Conservation (phyloP, 768 basidiomycete genomes). For the Boletus tylopilopsis region DNA sequence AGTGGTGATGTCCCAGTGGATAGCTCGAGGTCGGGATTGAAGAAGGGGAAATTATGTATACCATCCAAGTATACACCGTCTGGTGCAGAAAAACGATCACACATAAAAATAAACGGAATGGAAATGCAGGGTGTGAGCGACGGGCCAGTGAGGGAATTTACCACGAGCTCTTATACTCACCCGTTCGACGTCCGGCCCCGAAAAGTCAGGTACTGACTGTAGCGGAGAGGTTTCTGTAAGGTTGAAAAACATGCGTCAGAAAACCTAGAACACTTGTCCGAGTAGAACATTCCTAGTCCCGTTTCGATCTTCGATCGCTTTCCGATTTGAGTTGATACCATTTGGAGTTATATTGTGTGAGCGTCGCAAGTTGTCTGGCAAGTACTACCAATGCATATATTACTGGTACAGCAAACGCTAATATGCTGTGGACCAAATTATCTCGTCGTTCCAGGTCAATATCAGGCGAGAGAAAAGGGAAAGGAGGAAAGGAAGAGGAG, state of each 20-base stretch:
- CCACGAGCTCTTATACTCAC: conserved; percentile 3
- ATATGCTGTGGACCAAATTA: background rate
- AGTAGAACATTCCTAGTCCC: no score
- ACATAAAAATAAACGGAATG: background rate
- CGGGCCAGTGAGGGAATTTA: background rate
- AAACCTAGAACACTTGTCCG: no score
- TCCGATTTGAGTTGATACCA: background rate
- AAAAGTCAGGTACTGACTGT: no score
- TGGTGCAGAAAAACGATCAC: background rate
- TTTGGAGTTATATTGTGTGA: no score
- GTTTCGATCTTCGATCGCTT: background rate
- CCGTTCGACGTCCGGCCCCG: no score
- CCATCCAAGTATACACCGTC: background rate
- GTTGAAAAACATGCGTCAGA: no score
- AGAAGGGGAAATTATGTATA: background rate
- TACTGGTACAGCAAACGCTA: no score
- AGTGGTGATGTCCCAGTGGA: background rate
- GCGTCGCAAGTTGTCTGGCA: no score
- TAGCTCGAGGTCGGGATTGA: background rate
- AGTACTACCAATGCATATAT: no score
- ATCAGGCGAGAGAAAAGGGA: no score
- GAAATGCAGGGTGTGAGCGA: background rate
- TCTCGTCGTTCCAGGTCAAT: background rate
- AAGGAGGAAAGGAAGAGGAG: no score
- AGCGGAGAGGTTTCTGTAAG: no score